Evolutionary conservation across 306 rosid species (phyloP).

Genomic region (Argentina anserina): DNA sequence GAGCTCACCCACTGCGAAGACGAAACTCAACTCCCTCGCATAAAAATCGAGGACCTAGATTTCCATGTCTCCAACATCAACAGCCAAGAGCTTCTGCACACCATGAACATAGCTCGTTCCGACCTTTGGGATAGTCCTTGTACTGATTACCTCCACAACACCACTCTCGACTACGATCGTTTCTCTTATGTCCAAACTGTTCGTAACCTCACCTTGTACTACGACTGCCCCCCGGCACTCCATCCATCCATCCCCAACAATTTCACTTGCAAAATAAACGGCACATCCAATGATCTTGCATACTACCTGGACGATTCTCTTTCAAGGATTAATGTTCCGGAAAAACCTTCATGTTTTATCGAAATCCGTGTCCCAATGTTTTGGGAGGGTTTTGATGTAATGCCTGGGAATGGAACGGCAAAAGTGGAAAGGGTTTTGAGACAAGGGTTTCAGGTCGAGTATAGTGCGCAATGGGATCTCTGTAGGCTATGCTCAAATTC

Average conservation of each 20-base stretch:
- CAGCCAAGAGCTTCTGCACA: background rate
- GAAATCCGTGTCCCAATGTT: constrained; percentile 18
- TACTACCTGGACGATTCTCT: background rate
- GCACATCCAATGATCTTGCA: background rate
- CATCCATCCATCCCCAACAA: rapidly evolving
- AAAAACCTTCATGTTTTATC: background rate
- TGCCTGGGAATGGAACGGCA: background rate
- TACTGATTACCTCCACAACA: background rate
- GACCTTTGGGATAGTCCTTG: constrained; percentile 14
- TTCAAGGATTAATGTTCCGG: too few relatives aligned
- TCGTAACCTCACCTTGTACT: constrained; percentile 15
- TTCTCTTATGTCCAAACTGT: background rate
- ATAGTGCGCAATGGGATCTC: background rate
- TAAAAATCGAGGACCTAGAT: background rate
- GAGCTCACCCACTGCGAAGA: background rate
- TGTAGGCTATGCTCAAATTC: background rate
- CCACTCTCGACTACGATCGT: background rate
- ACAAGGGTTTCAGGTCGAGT: constrained; percentile 27
- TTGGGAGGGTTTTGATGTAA: background rate
- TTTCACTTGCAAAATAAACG: background rate
- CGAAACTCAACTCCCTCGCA: background rate
- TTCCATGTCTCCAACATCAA: background rate
- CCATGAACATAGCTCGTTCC: constrained; percentile 17
- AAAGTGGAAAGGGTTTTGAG: constrained; percentile 17
- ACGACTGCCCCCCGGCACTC: background rate